These are phyloP conservation scores for Aspergillus campestris DNA, from an alignment of 495 filamentous ascomycete species.

Conservation along the genomic window DNA sequence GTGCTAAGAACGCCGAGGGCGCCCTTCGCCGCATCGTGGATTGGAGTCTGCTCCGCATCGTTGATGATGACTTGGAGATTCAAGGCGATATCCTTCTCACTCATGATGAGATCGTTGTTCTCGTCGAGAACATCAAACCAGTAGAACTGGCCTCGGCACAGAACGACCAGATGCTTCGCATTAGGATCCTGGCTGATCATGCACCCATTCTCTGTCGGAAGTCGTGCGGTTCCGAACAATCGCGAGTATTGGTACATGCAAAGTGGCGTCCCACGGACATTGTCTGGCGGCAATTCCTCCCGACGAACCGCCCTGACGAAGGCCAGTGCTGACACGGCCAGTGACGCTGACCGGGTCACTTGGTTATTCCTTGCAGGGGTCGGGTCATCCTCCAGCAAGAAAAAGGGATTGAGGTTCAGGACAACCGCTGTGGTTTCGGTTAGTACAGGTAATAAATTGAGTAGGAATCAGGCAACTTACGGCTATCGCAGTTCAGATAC, in stretches of 20 bases:
- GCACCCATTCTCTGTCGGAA: constrained; percentile 92
- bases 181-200: constrained; percentile 88
- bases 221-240: constrained; percentile 88
- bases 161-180: constrained; percentile 85
- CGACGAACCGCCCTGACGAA: constrained; percentile 90
- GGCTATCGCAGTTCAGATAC: constrained; percentile 95
- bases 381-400: constrained; percentile 93
- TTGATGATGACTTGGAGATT: constrained; percentile 90
- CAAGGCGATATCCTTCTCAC: constrained; percentile 83
- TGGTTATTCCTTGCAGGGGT: constrained; percentile 94
- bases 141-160: constrained; percentile 95
- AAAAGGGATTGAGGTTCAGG: constrained; percentile 95
- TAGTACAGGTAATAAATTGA: background rate
- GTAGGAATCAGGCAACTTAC: constrained; percentile 23
- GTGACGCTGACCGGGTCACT: constrained; percentile 86
- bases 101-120: constrained; percentile 94
- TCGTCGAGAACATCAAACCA: constrained; percentile 98
- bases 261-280: constrained; percentile 67
- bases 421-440: constrained; percentile 58
- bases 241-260: constrained; percentile 98
- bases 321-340: constrained; percentile 80
- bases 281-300: constrained; percentile 91
- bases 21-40: constrained; percentile 89
- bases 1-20: constrained; percentile 91
- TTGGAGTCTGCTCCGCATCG: constrained; percentile 79